Evolutionary conservation across 805 yeast species (phyloP).

Genomic region (Ogataea thermomethanolica): DNA sequence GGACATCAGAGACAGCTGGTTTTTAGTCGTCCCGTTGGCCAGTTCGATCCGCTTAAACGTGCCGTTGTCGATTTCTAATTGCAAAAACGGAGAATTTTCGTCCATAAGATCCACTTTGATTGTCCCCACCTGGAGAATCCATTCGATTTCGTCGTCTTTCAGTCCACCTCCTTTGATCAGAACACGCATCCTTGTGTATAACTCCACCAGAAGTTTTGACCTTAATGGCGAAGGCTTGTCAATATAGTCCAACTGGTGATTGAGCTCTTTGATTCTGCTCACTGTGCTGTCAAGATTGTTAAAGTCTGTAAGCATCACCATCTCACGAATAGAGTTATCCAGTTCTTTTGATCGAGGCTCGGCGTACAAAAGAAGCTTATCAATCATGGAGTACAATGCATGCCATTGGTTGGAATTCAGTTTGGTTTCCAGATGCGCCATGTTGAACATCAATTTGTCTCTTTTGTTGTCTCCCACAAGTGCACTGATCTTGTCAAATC

Average conservation of each 20-base stretch:
- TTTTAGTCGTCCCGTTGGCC: constrained; percentile 63
- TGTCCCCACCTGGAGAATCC: constrained; percentile 65
- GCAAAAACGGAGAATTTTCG: constrained; percentile 60
- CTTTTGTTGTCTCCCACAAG: constrained; percentile 34
- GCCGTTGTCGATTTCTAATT: constrained; percentile 61
- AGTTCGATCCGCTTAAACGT: constrained; percentile 59
- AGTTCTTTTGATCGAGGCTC: constrained; percentile 65
- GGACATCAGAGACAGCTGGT: constrained; percentile 54
- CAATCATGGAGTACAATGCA: constrained; percentile 57
- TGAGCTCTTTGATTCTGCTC: constrained; percentile 5
- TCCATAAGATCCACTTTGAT: constrained; percentile 68
- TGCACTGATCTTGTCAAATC: constrained; percentile 52
- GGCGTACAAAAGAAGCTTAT: constrained; percentile 55
- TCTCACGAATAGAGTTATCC: constrained; percentile 58
- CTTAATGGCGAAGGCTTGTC: constrained; percentile 25
- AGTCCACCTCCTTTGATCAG: constrained; percentile 17
- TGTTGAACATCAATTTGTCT: constrained; percentile 54
- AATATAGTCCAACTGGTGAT: constrained; percentile 10
- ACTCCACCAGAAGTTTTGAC: constrained; percentile 37
- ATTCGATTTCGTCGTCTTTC: constrained; percentile 42
- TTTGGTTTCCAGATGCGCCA: constrained; percentile 64
- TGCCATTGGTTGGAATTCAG: constrained; percentile 74
- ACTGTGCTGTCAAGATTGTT: constrained; percentile 44
- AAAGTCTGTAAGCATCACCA: constrained; percentile 68
- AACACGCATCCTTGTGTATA: constrained; percentile 45